These are phyloP conservation scores for Berkeleyomyces rouxiae DNA, from an alignment of 2,329 filamentous ascomycete genomes.

Conservation along the genomic window DNA sequence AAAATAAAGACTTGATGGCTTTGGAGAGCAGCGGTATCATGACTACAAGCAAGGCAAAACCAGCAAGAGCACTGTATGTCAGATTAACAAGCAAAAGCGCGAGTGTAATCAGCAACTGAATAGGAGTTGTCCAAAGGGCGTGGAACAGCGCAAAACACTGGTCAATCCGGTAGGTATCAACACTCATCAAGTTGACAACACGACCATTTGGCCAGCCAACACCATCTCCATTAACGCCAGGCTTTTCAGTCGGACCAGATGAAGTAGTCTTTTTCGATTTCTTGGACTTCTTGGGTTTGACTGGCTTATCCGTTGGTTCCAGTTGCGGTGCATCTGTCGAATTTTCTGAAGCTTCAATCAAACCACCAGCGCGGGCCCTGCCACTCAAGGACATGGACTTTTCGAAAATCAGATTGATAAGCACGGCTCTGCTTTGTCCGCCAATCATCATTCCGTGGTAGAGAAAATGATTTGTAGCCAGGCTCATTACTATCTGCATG, in stretches of 20 bases:
- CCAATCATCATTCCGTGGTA: slow-evolving; percentile 86
- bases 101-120: slow-evolving; percentile 63
- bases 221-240: slow-evolving; percentile 41
- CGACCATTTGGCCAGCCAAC: slow-evolving; percentile 84
- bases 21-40: slow-evolving; percentile 61
- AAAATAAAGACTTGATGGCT: slow-evolving; percentile 62
- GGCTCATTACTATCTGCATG: slow-evolving; percentile 72
- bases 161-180: slow-evolving; percentile 85
- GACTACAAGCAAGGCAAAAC: slow-evolving; percentile 67
- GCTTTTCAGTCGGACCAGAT: slow-evolving; percentile 16
- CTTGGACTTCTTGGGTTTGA: slow-evolving; percentile 21
- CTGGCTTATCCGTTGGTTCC: slow-evolving; percentile 24
- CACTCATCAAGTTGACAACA: slow-evolving; percentile 86
- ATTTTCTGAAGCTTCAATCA: slow-evolving; percentile 26
- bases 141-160: slow-evolving; percentile 81
- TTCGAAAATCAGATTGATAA: slow-evolving; percentile 79
- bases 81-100: slow-evolving; percentile 72
- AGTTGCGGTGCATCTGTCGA: slow-evolving; percentile 28
- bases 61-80: slow-evolving; percentile 75
- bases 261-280: slow-evolving; percentile 22
- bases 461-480: slow-evolving; percentile 79
- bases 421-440: slow-evolving; percentile 60
- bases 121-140: slow-evolving; percentile 72
- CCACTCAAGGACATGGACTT: slow-evolving; percentile 84
- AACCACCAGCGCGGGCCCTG: slow-evolving; percentile 69